These are phyloP conservation scores for Drechslera avenae DNA, from an alignment of 2,329 filamentous ascomycete genomes.

Conservation along the genomic window DNA sequence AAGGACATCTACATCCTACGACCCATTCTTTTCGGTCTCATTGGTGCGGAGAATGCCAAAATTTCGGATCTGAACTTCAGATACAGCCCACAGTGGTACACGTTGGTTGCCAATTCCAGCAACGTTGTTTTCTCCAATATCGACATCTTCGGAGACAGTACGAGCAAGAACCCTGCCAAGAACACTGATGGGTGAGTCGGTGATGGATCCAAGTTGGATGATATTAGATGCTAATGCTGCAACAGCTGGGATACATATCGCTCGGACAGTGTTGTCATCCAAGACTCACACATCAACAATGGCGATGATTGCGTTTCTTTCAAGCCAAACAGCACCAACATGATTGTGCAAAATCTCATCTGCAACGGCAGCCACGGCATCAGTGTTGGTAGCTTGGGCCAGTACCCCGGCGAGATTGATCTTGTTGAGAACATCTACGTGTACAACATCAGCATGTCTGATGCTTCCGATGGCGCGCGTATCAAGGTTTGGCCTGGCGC, in stretches of 20 bases:
- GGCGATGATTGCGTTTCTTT: conserved; percentile 75
- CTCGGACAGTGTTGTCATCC: conserved; percentile 66
- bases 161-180: conserved; percentile 61
- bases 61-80: conserved; percentile 66
- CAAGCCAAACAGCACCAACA: conserved; percentile 73
- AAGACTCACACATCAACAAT: conserved; percentile 68
- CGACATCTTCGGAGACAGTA: conserved; percentile 61
- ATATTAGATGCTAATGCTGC: not conserved
- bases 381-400: conserved; percentile 72
- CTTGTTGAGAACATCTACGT: conserved; percentile 71
- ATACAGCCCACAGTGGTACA: conserved; percentile 68
- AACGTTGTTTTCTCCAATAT: conserved; percentile 69
- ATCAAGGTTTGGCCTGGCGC: conserved; percentile 76
- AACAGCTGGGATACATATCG: conserved; percentile 64
- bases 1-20: conserved; percentile 62
- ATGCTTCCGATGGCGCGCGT: conserved; percentile 65
- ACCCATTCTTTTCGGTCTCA: conserved; percentile 63
- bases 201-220: conserved; percentile 11
- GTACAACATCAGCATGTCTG: conserved; percentile 47
- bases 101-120: conserved; percentile 68
- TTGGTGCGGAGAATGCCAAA: conserved; percentile 62
- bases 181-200: conserved; percentile 63
- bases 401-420: conserved; percentile 67
- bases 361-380: conserved; percentile 76
- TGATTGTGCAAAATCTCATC: conserved; percentile 68